A percentile compares a stretch with the other conserved stretches of the same genome.
Conservation (phyloP, 305 asterid genomes). For the Fraxinus albicans region DNA sequence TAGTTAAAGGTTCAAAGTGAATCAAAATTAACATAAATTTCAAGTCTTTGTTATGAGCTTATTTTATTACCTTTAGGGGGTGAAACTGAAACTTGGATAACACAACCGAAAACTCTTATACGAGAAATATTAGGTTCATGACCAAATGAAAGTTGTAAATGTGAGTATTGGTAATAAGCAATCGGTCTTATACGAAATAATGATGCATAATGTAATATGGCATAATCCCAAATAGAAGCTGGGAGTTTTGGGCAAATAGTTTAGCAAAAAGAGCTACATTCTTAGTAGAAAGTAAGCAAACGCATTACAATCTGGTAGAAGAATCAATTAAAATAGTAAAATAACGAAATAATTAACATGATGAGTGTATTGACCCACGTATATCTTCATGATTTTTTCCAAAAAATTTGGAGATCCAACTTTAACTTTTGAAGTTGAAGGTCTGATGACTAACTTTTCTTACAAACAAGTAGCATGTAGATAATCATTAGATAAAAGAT, state of each 20-base stretch:
- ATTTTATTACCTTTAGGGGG: background rate
- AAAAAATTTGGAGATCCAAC: background rate
- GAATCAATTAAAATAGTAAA: no score
- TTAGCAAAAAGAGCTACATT: no score
- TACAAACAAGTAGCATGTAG: no score
- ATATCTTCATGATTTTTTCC: background rate
- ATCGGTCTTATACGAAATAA: no score
- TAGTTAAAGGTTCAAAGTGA: background rate
- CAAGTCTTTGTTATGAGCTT: no score
- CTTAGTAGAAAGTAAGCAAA: no score
- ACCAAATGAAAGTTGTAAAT: background rate
- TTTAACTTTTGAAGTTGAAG: background rate
- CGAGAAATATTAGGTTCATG: background rate
- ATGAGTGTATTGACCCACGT: no score
- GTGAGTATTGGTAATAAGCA: no score
- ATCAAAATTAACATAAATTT: background rate
- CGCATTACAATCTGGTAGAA: background rate
- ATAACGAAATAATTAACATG: background rate
- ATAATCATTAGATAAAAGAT: no score
- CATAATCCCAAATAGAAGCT: background rate
- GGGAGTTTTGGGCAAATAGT: background rate
- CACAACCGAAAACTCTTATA: background rate
- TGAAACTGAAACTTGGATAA: background rate
- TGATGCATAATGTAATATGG: background rate
- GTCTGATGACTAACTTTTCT: background rate